Evolutionary conservation across 2,329 filamentous ascomycete genomes (phyloP).

Genomic region (Coniochaeta sp.): DNA sequence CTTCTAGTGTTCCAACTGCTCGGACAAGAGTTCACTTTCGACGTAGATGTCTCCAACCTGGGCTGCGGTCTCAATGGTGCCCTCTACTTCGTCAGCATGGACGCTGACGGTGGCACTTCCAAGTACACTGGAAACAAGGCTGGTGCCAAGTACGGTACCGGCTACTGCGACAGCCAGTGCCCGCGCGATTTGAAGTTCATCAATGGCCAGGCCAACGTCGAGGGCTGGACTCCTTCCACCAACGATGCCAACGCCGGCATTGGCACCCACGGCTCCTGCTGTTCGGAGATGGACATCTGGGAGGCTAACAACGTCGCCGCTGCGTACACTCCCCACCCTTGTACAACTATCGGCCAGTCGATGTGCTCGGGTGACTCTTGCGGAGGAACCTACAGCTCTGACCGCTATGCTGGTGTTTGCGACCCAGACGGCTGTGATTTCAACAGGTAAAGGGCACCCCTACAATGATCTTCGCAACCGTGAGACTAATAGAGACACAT

Average conservation of each 20-base stretch:
- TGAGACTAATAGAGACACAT: background rate
- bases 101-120: slow-evolving; percentile 45
- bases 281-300: slow-evolving; percentile 50
- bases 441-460: slow-evolving; percentile 32
- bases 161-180: slow-evolving; percentile 47
- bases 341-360: slow-evolving; percentile 39
- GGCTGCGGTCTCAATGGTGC: slow-evolving; percentile 67
- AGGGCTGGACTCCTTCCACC: slow-evolving; percentile 41
- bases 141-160: slow-evolving; percentile 53
- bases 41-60: slow-evolving; percentile 62
- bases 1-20: slow-evolving; percentile 49
- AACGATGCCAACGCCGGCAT: slow-evolving; percentile 48
- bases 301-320: slow-evolving; percentile 61
- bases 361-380: slow-evolving; percentile 44
- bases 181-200: slow-evolving; percentile 52
- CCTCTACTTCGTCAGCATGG: slow-evolving; percentile 59
- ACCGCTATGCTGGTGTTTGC: slow-evolving; percentile 55
- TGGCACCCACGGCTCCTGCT: slow-evolving; percentile 48
- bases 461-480: background rate
- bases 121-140: slow-evolving; percentile 44
- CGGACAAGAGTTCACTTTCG: slow-evolving; percentile 65
- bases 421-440: slow-evolving; percentile 66
- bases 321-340: slow-evolving; percentile 60
- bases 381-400: slow-evolving; percentile 42
- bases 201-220: slow-evolving; percentile 46